Conservation (phyloP, 163 green algal species). For the Chlorella variabilis region DNA sequence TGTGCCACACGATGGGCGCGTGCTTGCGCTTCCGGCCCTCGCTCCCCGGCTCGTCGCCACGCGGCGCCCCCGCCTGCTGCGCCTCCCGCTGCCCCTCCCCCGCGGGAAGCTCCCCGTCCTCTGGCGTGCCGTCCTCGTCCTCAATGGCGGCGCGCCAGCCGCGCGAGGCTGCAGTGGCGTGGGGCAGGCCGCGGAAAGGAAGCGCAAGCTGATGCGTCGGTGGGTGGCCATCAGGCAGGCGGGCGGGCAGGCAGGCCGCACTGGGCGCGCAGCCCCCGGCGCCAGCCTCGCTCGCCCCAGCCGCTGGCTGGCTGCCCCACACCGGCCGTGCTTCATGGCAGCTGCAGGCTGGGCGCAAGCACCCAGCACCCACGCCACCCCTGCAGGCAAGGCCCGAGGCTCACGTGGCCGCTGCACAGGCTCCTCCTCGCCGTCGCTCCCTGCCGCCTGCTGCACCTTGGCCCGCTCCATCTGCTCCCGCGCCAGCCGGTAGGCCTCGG, state of each 20-base stretch:
- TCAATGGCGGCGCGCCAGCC: constrained; percentile 12
- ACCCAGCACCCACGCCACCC: too few relatives aligned
- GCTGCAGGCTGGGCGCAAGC: too few relatives aligned
- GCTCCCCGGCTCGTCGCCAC: neutral
- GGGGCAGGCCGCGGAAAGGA: too few relatives aligned
- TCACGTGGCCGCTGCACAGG: constrained; percentile 18
- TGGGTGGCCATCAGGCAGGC: too few relatives aligned
- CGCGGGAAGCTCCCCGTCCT: constrained; percentile 29
- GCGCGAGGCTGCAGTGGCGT: neutral
- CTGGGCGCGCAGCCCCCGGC: too few relatives aligned
- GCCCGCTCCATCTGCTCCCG: neutral
- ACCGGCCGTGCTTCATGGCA: too few relatives aligned
- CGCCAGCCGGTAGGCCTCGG: constrained; percentile 29
- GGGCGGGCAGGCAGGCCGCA: too few relatives aligned
- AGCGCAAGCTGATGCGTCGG: too few relatives aligned
- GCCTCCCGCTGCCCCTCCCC: neutral
- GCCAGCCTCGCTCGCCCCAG: too few relatives aligned
- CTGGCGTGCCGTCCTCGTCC: neutral
- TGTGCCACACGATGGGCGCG: constrained; percentile 60
- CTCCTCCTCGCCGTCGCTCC: constrained; percentile 24
- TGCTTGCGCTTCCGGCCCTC: constrained; percentile 47
- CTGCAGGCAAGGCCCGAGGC: too few relatives aligned
- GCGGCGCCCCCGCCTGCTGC: neutral
- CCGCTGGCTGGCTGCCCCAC: too few relatives aligned
- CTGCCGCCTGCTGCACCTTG: neutral